A percentile compares a stretch with the other conserved stretches of the same genome.
phyloP scores from a whole-genome alignment of 148 eudicot species.

The Agrostemma githago region DNA sequence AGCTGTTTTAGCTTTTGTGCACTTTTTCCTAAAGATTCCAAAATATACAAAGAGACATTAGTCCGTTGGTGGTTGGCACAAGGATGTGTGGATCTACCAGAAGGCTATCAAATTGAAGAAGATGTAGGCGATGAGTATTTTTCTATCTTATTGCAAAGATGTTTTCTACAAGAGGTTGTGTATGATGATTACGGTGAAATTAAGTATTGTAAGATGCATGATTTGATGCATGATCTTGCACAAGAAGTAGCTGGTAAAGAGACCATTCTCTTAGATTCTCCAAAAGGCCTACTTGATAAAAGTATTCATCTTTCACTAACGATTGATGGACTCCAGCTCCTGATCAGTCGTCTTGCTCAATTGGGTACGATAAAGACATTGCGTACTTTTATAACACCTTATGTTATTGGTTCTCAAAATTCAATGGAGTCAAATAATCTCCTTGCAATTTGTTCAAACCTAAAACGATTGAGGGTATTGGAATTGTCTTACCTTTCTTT shows the following conservation, averaged over 20 bases:
- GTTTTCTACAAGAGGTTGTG: too few species aligned
- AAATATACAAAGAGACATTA: slow-evolving; percentile 8
- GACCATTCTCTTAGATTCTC: too few species aligned
- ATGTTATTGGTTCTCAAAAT: too few species aligned
- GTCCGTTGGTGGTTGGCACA: slow-evolving; percentile 38
- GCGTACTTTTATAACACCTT: slow-evolving; percentile 23
- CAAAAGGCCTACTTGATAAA: too few species aligned
- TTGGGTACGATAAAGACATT: background rate
- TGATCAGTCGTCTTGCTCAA: too few species aligned
- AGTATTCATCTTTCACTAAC: slow-evolving; percentile 21
- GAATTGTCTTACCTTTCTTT: slow-evolving; percentile 7
- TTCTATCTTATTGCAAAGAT: too few species aligned
- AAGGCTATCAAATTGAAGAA: slow-evolving; percentile 8
- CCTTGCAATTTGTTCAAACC: background rate
- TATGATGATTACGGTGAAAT: too few species aligned
- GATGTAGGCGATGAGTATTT: slow-evolving; percentile 20
- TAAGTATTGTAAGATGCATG: too few species aligned
- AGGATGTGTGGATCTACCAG: slow-evolving; percentile 19
- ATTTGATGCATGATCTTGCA: too few species aligned
- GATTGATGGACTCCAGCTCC: too few species aligned
- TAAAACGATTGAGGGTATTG: slow-evolving; percentile 27
- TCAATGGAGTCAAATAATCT: background rate
- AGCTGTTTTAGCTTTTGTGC: slow-evolving; percentile 44
- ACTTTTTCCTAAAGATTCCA: slow-evolving; percentile 32
- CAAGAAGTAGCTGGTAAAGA: too few species aligned